These are phyloP conservation scores for Cladochytrium replicatum DNA, from an alignment of 192 early-diverging fungal species.

Conservation along the genomic window DNA sequence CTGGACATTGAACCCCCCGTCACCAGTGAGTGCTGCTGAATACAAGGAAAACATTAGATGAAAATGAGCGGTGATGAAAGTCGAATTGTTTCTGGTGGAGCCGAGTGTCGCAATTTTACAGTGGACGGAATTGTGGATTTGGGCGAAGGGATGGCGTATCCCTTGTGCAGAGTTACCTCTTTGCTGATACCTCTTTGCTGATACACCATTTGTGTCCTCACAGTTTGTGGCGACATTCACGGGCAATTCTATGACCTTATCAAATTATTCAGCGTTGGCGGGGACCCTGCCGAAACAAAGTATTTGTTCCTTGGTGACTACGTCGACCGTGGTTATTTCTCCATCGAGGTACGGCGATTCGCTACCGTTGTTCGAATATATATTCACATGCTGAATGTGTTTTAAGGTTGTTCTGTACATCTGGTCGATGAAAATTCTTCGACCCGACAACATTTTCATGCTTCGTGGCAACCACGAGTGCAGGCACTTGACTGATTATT, in stretches of 20 bases:
- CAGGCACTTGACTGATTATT: conserved; percentile 76
- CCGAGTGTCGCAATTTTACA: neutral
- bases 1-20: conserved; percentile 67
- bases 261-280: conserved; percentile 80
- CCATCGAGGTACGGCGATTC: conserved; percentile 50
- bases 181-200: neutral
- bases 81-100: no score
- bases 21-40: conserved; percentile 56
- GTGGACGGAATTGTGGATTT: no score
- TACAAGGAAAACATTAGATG: no score
- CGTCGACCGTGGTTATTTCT: conserved; percentile 80
- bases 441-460: conserved; percentile 60
- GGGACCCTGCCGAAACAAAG: conserved; percentile 61
- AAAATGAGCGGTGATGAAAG: no score
- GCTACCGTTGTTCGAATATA: neutral
- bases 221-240: conserved; percentile 80
- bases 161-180: no score
- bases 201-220: neutral
- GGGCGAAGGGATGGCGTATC: no score
- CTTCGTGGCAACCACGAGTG: conserved; percentile 81
- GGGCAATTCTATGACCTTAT: conserved; percentile 81
- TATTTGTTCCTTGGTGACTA: conserved; percentile 80
- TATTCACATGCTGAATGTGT: neutral
- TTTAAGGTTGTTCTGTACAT: conserved; percentile 63
- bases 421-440: conserved; percentile 70